Conservation (phyloP, 305 asterid species). For the Lippia alba region DNA sequence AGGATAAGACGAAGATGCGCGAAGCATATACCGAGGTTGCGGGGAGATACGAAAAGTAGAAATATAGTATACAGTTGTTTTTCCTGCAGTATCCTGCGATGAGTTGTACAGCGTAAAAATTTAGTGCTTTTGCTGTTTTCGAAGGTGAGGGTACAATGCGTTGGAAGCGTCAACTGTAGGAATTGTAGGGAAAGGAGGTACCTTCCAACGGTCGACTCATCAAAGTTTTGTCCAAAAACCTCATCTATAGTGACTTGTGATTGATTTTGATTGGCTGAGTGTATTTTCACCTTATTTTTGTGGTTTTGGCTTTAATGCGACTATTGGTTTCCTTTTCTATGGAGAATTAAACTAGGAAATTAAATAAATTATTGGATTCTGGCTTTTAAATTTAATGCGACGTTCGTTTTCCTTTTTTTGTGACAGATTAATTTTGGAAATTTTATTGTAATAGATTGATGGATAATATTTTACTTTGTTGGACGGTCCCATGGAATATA, state of each 20-base stretch:
- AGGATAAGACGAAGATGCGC: slow-evolving; percentile 69
- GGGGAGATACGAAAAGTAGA: not conserved
- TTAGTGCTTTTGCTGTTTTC: not conserved
- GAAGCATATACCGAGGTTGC: slow-evolving; percentile 64
- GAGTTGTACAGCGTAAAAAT: slow-evolving; percentile 23
- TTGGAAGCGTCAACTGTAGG: slow-evolving; percentile 17
- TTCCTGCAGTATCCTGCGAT: slow-evolving; percentile 29
- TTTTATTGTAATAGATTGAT: too few relatives aligned
- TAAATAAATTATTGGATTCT: too few relatives aligned
- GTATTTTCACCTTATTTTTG: slow-evolving; percentile 31
- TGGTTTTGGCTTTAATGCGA: not conserved
- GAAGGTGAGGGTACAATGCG: slow-evolving; percentile 1
- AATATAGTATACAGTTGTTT: slow-evolving; percentile 4
- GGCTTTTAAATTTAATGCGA: too few relatives aligned
- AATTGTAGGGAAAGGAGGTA: slow-evolving; percentile 25
- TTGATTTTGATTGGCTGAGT: slow-evolving; percentile 47
- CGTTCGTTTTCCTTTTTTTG: too few relatives aligned
- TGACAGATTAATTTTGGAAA: too few relatives aligned
- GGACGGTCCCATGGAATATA: too few relatives aligned
- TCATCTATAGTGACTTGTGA: slow-evolving; percentile 31
- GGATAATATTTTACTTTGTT: too few relatives aligned
- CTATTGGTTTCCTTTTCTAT: too few relatives aligned
- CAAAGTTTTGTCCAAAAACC: slow-evolving; percentile 31
- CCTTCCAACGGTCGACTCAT: slow-evolving; percentile 18
- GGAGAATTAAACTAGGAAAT: not conserved